phyloP scores from a whole-genome alignment of 106 monocot genomes.

The Dioscorea zingiberensis region DNA sequence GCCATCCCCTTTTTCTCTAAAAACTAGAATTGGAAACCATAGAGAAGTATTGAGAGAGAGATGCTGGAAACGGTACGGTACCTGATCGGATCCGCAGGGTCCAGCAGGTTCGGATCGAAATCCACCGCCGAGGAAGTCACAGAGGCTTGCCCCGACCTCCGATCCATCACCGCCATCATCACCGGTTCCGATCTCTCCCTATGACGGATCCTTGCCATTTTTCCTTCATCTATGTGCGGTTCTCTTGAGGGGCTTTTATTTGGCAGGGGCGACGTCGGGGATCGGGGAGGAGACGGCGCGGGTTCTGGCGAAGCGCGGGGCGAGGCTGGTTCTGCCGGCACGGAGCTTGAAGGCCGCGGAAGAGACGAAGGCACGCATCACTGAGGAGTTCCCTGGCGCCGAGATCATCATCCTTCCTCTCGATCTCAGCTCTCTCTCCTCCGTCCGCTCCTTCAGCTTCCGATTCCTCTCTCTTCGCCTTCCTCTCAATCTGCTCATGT shows the following conservation, averaged over 20 bases:
- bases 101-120: slow-evolving; percentile 6
- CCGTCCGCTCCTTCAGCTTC: slow-evolving; percentile 70
- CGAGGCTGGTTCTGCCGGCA: slow-evolving; percentile 73
- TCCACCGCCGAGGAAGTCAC: slow-evolving; percentile 11
- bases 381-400: slow-evolving; percentile 43
- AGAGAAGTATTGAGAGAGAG: background rate
- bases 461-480: slow-evolving; percentile 64
- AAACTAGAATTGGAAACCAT: background rate
- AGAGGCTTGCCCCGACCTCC: slow-evolving; percentile 7
- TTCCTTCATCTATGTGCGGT: background rate
- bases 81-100: slow-evolving; percentile 6
- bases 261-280: slow-evolving; percentile 74
- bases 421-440: slow-evolving; percentile 93
- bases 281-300: slow-evolving; percentile 90
- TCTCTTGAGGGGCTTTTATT: background rate
- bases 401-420: slow-evolving; percentile 81
- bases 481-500: slow-evolving; percentile 95
- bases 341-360: slow-evolving; percentile 61
- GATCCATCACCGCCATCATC: slow-evolving; percentile 29
- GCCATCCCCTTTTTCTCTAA: background rate
- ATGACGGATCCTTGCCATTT: background rate
- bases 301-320: slow-evolving; percentile 74
- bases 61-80: slow-evolving; percentile 9
- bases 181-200: slow-evolving; percentile 14
- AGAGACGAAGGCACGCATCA: slow-evolving; percentile 46